Evolutionary conservation across 1,284 basidiomycete species (phyloP).

Genomic region (Leccinum insolens): DNA sequence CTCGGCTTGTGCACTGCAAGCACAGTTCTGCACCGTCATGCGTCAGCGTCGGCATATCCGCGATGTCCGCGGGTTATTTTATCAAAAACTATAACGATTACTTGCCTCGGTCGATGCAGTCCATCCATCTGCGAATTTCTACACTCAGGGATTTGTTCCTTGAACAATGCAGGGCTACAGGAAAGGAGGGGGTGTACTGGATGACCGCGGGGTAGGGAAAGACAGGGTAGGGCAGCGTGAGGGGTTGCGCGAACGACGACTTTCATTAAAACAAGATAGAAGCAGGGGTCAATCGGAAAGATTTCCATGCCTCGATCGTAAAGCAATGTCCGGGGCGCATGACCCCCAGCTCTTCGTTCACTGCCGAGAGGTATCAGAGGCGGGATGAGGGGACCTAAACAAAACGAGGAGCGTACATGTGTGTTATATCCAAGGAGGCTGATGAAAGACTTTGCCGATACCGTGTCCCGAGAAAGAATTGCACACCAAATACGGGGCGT

Average conservation of each 20-base stretch:
- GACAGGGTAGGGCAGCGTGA: no score
- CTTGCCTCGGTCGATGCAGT: constrained; percentile 80
- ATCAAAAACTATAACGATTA: neutral
- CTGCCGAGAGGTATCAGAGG: constrained; percentile 43
- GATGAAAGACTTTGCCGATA: constrained; percentile 84
- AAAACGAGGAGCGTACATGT: constrained; percentile 42
- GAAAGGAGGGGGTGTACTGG: neutral
- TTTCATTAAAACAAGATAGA: neutral
- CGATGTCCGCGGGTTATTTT: neutral
- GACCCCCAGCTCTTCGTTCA: constrained; percentile 74
- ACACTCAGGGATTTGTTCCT: constrained; percentile 64
- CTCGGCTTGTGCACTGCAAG: constrained; percentile 83
- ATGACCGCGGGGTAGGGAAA: no score
- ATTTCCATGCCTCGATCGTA: constrained; percentile 73
- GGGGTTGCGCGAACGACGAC: neutral
- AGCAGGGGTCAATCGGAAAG: neutral
- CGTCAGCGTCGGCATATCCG: neutral
- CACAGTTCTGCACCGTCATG: constrained; percentile 46
- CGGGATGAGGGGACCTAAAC: constrained; percentile 15
- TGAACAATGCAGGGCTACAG: constrained; percentile 77
- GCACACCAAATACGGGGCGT: constrained; percentile 64
- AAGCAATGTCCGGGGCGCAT: constrained; percentile 89
- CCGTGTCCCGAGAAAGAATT: constrained; percentile 84
- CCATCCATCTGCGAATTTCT: constrained; percentile 89
- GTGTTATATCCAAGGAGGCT: constrained; percentile 85